Evolutionary conservation across 2,329 filamentous ascomycete genomes (phyloP).

Genomic region (Erysiphe pulchra): DNA sequence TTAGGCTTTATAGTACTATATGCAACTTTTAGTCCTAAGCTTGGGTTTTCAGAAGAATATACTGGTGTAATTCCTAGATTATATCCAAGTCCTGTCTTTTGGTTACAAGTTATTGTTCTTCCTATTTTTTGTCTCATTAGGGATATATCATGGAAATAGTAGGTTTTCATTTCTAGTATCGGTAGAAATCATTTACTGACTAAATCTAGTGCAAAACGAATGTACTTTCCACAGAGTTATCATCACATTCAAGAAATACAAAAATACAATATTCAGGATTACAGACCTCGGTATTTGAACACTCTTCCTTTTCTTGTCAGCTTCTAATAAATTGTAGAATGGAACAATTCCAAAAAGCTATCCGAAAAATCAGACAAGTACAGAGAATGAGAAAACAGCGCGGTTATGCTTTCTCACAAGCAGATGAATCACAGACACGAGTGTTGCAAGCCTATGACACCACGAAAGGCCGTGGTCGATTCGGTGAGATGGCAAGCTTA

Average conservation of each 20-base stretch:
- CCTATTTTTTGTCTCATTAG: slow-evolving; percentile 60
- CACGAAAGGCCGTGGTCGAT: slow-evolving; percentile 68
- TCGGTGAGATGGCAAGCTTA: slow-evolving; percentile 61
- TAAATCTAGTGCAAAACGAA: slow-evolving; percentile 41
- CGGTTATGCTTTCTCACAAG: slow-evolving; percentile 93
- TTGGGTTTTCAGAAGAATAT: slow-evolving; percentile 63
- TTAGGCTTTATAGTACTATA: slow-evolving; percentile 74
- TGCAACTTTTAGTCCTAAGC: slow-evolving; percentile 58
- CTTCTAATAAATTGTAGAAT: slow-evolving; percentile 32
- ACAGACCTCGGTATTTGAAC: slow-evolving; percentile 57
- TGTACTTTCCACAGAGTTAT: slow-evolving; percentile 90
- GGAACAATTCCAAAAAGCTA: slow-evolving; percentile 99
- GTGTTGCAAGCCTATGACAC: slow-evolving; percentile 96
- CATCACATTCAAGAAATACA: slow-evolving; percentile 99
- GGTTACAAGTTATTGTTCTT: slow-evolving; percentile 64
- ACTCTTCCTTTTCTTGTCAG: background rate
- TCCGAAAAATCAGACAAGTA: slow-evolving; percentile 91
- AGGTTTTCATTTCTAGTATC: slow-evolving; percentile 7
- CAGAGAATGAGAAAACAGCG: slow-evolving; percentile 98
- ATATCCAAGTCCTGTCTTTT: slow-evolving; percentile 66
- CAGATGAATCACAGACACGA: slow-evolving; percentile 83
- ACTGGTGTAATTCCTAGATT: slow-evolving; percentile 58
- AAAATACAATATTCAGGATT: slow-evolving; percentile 99
- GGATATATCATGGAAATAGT: slow-evolving; percentile 92
- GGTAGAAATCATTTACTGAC: slow-evolving; percentile 4